phyloP scores from a whole-genome alignment of 2,329 filamentous ascomycete species.

The Penicillium sp. region DNA sequence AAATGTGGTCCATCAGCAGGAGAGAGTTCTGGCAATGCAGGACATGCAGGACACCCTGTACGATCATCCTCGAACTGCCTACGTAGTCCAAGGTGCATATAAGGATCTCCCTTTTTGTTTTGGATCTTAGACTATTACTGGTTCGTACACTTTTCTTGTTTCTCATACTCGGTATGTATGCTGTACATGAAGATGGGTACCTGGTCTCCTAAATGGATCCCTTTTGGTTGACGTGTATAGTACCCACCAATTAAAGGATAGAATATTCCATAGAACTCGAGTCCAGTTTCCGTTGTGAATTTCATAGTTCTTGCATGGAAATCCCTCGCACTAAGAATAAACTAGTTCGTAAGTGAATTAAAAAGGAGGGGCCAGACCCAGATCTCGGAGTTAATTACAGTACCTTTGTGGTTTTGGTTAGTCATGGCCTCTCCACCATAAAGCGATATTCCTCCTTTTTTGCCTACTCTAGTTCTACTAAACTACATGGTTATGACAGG shows the following conservation, averaged over 20 bases:
- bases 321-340: background rate
- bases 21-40: slow-evolving; percentile 5
- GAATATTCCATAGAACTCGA: background rate
- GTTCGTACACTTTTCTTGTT: background rate
- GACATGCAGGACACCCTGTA: slow-evolving; percentile 4
- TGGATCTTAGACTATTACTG: background rate
- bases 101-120: background rate
- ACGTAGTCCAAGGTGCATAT: background rate
- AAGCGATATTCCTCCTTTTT: background rate
- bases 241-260: background rate
- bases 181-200: background rate
- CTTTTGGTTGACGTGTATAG: background rate
- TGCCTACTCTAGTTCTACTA: background rate
- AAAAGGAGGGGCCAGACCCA: slow-evolving; percentile 5
- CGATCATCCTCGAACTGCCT: background rate
- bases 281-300: background rate
- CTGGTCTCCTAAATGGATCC: background rate
- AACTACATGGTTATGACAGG: background rate
- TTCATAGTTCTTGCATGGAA: background rate
- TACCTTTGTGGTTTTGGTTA: slow-evolving; percentile 7
- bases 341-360: background rate
- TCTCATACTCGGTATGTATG: background rate
- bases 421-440: slow-evolving; percentile 4
- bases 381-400: background rate
- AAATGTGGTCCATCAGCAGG: background rate